Evolutionary conservation across 345 rosid genomes (phyloP), one percentile per base, ranked within the genome.

Genomic region (Eucalyptus leucophloia): DNA sequence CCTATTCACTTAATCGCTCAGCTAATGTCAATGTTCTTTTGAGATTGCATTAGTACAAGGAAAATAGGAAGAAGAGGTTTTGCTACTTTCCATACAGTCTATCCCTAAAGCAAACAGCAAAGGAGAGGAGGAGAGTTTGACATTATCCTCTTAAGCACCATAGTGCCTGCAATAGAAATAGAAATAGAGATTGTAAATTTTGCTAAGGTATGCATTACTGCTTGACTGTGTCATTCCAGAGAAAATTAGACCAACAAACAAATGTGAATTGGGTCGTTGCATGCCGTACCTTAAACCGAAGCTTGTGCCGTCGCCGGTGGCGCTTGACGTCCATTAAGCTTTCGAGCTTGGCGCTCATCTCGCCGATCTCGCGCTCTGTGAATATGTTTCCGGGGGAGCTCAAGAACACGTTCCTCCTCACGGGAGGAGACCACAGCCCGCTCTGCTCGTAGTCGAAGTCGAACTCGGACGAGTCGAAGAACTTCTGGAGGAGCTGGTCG

Each of bases 341-440:
- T 47, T 92, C 83, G 14, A 97, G 96, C 82, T 92, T 94, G 28
- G 90, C 83, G 32, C 91, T 91, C 99, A 97, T 93, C 60, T 95
- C 94, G 50, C 89, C 90, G 96, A 97, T 93, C 50, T 95, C 95
- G 86, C 91, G 92, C 82, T 91, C 96, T 0, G 95, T 96, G 80
- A 94, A 92, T 12, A 97, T 96, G 87, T 86, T 92, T 40, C 89
- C 92, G 1, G 91, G 89, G 17, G 92, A 92, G 47, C 90, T 87
- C 81, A 93, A 65, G 89, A 91, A 91, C 53, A 50, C 92, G 28
- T 69, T 90, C 87, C 90, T 86, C 56, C 49, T 37, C 44, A 89
- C 62, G 5, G 90, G 93, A n/a, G 94, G 94, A 89, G 94, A 93
- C 93, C 94, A 93, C 37, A 93, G 28, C 18, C 93, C 87, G 88